phyloP scores from a whole-genome alignment of 176 grass and related monocot genomes.

The Oryza glaberrima region DNA sequence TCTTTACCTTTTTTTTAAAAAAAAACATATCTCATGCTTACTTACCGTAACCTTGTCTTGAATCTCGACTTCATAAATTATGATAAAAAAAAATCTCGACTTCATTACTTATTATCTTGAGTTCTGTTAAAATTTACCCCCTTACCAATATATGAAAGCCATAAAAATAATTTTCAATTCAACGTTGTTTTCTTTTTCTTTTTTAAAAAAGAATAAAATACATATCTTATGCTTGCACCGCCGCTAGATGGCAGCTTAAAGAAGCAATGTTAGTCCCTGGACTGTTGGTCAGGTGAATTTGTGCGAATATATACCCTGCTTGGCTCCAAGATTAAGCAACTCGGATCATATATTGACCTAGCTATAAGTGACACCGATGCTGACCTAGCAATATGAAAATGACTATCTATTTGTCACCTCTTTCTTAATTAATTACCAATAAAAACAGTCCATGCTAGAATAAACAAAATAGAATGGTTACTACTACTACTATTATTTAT shows the following conservation, averaged over 20 bases:
- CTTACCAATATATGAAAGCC: too few relatives aligned
- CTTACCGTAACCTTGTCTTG: background rate
- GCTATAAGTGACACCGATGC: background rate
- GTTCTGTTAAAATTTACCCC: too few relatives aligned
- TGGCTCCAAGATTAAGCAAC: background rate
- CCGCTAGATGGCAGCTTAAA: background rate
- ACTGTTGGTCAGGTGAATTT: background rate
- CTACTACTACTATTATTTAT: too few relatives aligned
- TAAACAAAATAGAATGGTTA: background rate
- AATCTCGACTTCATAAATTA: too few relatives aligned
- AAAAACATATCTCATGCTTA: background rate
- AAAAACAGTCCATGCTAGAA: background rate
- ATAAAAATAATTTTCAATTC: too few relatives aligned
- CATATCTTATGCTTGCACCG: too few relatives aligned
- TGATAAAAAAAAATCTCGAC: too few relatives aligned
- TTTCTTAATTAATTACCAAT: background rate
- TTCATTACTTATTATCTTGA: too few relatives aligned
- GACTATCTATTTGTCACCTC: slow-evolving; percentile 11
- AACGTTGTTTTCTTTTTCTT: too few relatives aligned
- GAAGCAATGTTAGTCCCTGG: background rate
- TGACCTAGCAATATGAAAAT: slow-evolving; percentile 36
- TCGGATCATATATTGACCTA: slow-evolving; percentile 20
- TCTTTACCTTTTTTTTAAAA: too few relatives aligned
- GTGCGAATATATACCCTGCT: background rate
- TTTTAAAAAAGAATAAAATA: too few relatives aligned